Evolutionary conservation across 2,329 filamentous ascomycete genomes (phyloP), one percentile per base, ranked within the genome.

Genomic region (Shiraia bambusicola): DNA sequence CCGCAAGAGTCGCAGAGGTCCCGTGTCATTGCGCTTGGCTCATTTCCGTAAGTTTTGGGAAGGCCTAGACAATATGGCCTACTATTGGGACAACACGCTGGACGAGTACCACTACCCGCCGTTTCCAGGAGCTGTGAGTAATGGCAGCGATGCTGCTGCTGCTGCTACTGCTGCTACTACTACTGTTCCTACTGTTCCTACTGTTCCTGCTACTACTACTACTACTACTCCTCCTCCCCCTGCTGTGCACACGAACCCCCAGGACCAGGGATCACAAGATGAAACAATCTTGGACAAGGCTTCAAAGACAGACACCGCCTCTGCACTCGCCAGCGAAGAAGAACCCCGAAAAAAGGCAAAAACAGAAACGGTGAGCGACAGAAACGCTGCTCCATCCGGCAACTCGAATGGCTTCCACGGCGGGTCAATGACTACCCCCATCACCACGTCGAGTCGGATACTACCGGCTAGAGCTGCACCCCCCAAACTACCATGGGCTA

Each of bases 41-140:
- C 76, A 82, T 50, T 74, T 79, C 44, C 72, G 81, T 37, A 81
- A 78, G 41, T 84, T 84, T 61, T 84, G 77, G 75, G 72, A 75
- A 37, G 76, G 73, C 2, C 67, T 84, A 37, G 78, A 83, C 50
- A 75, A 73, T 26, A 73, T 84, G 73, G 71, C 78, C 12, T 77
- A 80, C 49, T 84, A 82, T 56, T 84, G 81, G 81, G 81, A 84
- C 56, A 72, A 70, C 28, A 80, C 75, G 44, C 58, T 77, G 34
- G 81, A 84, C 51, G 65, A 81, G 22, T 82, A 82, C 58, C 73
- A 73, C 58, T 73, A 73, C 29, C 59, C 65, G 13, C 57, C 65
- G 5, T 50, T 50, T 13, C 37, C 49, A 36, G 43, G 54, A 22
- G 40, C 47, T 26, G 47, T 36, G 15, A 15, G 28, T 33, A 28